Evolutionary conservation across 2,329 filamentous ascomycete genomes (phyloP).

Genomic region (Talaromyces sp.): DNA sequence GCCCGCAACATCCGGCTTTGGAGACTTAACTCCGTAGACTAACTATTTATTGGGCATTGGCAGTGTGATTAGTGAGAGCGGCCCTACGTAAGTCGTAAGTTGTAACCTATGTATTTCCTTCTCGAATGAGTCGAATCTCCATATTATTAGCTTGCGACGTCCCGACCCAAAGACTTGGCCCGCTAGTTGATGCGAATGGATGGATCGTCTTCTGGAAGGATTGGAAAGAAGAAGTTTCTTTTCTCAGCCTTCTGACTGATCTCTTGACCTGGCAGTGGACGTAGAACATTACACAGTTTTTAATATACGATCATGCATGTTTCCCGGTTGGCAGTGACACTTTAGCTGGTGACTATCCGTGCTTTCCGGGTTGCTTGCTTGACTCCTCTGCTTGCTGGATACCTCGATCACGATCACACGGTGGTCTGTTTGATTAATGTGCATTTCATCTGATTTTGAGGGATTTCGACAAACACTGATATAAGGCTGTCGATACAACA

Average conservation of each 20-base stretch:
- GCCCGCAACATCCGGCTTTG: not conserved
- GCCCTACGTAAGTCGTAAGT: no score
- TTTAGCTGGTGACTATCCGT: not conserved
- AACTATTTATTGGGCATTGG: no score
- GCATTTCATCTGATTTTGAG: not conserved
- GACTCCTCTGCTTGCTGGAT: not conserved
- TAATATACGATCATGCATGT: not conserved
- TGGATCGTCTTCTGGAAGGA: not conserved
- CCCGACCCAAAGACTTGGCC: not conserved
- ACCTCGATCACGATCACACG: not conserved
- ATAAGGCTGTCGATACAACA: not conserved
- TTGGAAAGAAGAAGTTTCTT: constrained; percentile 8
- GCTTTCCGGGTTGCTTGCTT: not conserved
- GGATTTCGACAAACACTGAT: not conserved
- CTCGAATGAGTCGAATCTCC: not conserved
- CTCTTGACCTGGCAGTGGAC: no score
- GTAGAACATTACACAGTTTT: not conserved
- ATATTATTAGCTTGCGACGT: not conserved
- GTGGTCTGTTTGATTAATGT: not conserved
- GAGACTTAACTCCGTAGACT: constrained; percentile 2
- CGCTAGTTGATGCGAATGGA: not conserved
- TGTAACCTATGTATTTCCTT: no score
- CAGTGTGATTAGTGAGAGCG: no score
- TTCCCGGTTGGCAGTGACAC: not conserved
- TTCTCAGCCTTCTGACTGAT: not conserved